Percentiles rank a stretch among this genome's conserved stretches.
These are phyloP conservation scores for Senna tora DNA, from an alignment of 306 rosid species.

Conservation along the genomic window DNA sequence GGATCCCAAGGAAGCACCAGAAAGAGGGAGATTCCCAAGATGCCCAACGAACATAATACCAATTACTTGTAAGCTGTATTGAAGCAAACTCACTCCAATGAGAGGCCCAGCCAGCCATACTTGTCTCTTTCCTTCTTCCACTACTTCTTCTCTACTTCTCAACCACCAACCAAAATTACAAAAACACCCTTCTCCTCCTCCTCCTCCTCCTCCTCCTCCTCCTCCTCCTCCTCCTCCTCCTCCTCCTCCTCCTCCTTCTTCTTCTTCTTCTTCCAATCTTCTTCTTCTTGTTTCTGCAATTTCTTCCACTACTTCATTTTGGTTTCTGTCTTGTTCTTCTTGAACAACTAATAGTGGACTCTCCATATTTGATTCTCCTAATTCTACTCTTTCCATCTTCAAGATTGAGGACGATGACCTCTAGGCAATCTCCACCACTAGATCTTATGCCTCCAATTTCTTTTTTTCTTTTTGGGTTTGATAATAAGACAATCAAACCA, in stretches of 20 bases:
- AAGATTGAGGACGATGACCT: neutral
- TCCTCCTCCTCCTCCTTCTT: too few relatives aligned
- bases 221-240: too few relatives aligned
- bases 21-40: slow-evolving; percentile 56
- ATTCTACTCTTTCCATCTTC: slow-evolving; percentile 42
- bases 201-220: too few relatives aligned
- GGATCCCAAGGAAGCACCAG: slow-evolving; percentile 60
- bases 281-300: neutral
- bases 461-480: neutral
- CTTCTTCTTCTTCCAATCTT: neutral
- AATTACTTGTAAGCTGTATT: slow-evolving; percentile 54
- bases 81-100: slow-evolving; percentile 51
- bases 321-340: too few relatives aligned
- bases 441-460: neutral
- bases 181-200: too few relatives aligned
- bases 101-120: slow-evolving; percentile 61
- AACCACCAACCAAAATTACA: slow-evolving; percentile 2
- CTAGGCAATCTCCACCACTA: slow-evolving; percentile 20
- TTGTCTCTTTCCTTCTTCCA: slow-evolving; percentile 55
- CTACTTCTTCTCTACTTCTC: slow-evolving; percentile 34
- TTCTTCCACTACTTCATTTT: slow-evolving; percentile 19
- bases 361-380: slow-evolving; percentile 35
- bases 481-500: too few relatives aligned
- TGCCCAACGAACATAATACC: slow-evolving; percentile 65
- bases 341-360: slow-evolving; percentile 25